These are phyloP conservation scores for Fagopyrum tataricum DNA, from an alignment of 148 eudicot species.

Conservation along the genomic window DNA sequence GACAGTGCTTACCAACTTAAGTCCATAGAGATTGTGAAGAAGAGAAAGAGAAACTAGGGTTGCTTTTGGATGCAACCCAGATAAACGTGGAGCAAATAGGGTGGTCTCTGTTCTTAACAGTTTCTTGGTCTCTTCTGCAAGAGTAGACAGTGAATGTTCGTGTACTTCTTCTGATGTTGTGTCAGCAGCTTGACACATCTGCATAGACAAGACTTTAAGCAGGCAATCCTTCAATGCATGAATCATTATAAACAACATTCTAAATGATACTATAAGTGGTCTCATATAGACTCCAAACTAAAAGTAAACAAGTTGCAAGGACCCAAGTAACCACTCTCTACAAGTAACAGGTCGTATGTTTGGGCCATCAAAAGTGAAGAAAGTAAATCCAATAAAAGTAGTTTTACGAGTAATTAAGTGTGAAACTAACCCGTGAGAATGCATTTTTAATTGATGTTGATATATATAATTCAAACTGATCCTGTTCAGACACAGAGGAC, in stretches of 20 bases:
- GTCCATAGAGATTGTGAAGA: slow-evolving; percentile 86
- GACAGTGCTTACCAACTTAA: slow-evolving; percentile 63
- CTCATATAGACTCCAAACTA: too few relatives aligned
- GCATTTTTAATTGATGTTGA: slow-evolving; percentile 66
- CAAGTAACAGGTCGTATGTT: too few relatives aligned
- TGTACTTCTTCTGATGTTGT: slow-evolving; percentile 53
- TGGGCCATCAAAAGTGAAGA: not conserved
- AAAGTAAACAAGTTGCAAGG: too few relatives aligned
- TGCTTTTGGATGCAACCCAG: slow-evolving; percentile 73
- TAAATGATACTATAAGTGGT: too few relatives aligned
- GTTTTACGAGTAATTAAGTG: not conserved
- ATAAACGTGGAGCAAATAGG: slow-evolving; percentile 64
- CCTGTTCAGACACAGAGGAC: slow-evolving; percentile 47
- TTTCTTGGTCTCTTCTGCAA: slow-evolving; percentile 80
- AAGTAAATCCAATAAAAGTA: not conserved
- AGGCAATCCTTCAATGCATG: too few relatives aligned
- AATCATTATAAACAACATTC: too few relatives aligned
- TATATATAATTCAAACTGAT: slow-evolving; percentile 77
- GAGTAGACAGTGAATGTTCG: slow-evolving; percentile 82
- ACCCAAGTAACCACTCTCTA: too few relatives aligned
- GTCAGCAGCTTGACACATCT: slow-evolving; percentile 78
- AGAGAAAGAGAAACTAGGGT: slow-evolving; percentile 77
- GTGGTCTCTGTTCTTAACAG: slow-evolving; percentile 64
- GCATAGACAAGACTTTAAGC: slow-evolving; percentile 5
- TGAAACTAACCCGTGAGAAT: slow-evolving; percentile 70